Evolutionary conservation across 805 yeast genomes (phyloP), one percentile per base, ranked within the genome.

Genomic region (Kurtzmaniella cleridarum): DNA sequence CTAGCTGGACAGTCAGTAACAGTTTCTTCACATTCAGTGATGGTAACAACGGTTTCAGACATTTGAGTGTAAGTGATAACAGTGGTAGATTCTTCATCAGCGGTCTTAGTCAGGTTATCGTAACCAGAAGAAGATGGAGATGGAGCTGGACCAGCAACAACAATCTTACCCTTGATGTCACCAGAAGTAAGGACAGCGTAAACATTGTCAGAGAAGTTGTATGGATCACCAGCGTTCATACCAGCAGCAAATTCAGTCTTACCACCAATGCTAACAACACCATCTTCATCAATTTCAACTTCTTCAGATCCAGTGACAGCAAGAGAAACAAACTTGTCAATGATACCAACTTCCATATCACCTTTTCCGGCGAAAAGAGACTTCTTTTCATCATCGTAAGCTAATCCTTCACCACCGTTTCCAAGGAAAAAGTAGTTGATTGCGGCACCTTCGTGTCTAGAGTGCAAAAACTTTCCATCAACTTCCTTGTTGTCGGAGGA

Each of bases 371-470:
- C 24, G 8, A 8, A 20, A 20, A 20, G 24, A 20, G 24, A 5
- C 24, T 35, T 26, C n/a, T 38, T 27, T 3, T 32, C 34, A 11
- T 43, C 46, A 29, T 54, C 53, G 46, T 56, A 62, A 34, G 45
- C 34, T 26, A 56, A 45, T 11, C 41, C 43, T 23, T 44, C 48
- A 30, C 59, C 50, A 23, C 39, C 41, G 13, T 38, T 29, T 14
- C 57, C 58, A 34, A 63, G 43, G 54, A 64, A 60, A 27, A 64
- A 47, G 53, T 68, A 71, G 55, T 60, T 54, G 41, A 66, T 50
- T 38, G 65, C 76, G 36, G 76, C 76, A 48, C 75, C 76, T 49
- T 64, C 71, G 49, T 69, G 76, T 32, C 41, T 41, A 27, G 58
- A 42, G 34, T 50, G 43, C 28, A 66, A 41, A 32, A 57, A 61